Conservation (phyloP, 352 stramenopile genomes). For the Peronospora farinosa region DNA sequence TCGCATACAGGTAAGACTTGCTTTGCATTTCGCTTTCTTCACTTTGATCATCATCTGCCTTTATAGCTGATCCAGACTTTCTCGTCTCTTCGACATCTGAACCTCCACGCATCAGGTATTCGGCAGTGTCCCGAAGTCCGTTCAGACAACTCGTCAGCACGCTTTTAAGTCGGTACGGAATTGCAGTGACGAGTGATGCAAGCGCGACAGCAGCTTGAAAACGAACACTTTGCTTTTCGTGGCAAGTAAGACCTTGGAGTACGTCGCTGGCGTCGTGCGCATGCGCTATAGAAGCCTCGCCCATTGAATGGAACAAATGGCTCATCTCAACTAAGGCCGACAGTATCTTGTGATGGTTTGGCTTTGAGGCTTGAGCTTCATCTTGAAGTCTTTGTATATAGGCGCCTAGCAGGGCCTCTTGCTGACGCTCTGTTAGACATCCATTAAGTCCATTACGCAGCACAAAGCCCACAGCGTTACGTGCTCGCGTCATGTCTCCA, state of each 20-base stretch:
- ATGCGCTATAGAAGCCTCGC: constrained; percentile 48
- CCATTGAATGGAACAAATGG: constrained; percentile 64
- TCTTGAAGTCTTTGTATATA: constrained; percentile 53
- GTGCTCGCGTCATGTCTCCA: constrained; percentile 61
- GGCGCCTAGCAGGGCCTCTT: constrained; percentile 50
- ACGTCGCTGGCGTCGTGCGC: constrained; percentile 31
- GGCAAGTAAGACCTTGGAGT: constrained; percentile 40
- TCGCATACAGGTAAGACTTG: constrained; percentile 64
- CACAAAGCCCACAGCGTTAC: constrained; percentile 74
- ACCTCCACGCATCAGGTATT: constrained; percentile 34
- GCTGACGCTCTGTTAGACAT: constrained; percentile 60
- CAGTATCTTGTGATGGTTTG: constrained; percentile 66
- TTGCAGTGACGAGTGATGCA: constrained; percentile 52
- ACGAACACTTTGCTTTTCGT: constrained; percentile 74
- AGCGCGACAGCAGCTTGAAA: constrained; percentile 62
- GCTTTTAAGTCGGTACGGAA: constrained; percentile 56
- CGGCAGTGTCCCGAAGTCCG: constrained; percentile 38
- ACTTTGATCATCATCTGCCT: constrained; percentile 22
- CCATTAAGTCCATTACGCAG: constrained; percentile 58
- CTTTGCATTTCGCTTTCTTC: constrained; percentile 41
- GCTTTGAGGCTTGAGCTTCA: constrained; percentile 26
- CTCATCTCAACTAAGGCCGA: constrained; percentile 54
- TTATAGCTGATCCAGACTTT: constrained; percentile 12
- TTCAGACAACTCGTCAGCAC: constrained; percentile 40
- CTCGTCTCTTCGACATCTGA: constrained; percentile 22